phyloP scores from a whole-genome alignment of 2,329 filamentous ascomycete genomes.

The Colletotrichum somersetense region DNA sequence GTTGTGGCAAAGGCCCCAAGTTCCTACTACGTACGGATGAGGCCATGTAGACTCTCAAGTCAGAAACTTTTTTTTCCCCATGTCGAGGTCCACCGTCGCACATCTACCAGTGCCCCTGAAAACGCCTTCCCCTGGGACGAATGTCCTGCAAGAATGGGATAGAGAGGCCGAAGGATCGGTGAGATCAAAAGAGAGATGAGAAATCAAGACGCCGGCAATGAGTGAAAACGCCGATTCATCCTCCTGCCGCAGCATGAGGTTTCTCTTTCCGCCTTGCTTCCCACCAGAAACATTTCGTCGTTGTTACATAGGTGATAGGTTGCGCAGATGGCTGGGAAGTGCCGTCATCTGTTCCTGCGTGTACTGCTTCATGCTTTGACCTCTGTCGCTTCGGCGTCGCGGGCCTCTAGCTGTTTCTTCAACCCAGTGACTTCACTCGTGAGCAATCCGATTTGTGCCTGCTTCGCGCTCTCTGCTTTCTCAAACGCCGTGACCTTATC shows the following conservation, averaged over 20 bases:
- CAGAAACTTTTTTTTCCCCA: constrained; percentile 36
- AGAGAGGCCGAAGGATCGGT: constrained; percentile 19
- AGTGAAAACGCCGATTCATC: constrained; percentile 43
- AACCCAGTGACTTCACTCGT: constrained; percentile 52
- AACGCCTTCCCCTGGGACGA: constrained; percentile 34
- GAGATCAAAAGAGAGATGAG: constrained; percentile 37
- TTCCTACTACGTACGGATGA: constrained; percentile 11
- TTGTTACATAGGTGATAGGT: constrained; percentile 41
- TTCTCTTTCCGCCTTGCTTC: constrained; percentile 20
- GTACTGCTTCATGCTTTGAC: constrained; percentile 33
- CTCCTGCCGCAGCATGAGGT: constrained; percentile 22
- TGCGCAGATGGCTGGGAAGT: constrained; percentile 30
- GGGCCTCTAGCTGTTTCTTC: constrained; percentile 49
- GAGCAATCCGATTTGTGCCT: constrained; percentile 53
- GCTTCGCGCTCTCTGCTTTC: constrained; percentile 53
- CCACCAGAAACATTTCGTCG: constrained; percentile 38
- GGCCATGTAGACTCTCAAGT: constrained; percentile 18
- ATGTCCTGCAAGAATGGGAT: constrained; percentile 27
- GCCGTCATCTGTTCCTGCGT: constrained; percentile 20
- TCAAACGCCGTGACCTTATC: constrained; percentile 58
- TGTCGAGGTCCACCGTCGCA: constrained; percentile 34
- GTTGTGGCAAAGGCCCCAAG: not conserved
- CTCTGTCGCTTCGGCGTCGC: constrained; percentile 31
- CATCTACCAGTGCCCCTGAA: constrained; percentile 29
- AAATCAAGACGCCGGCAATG: constrained; percentile 41